Evolutionary conservation across 805 yeast species (phyloP), one percentile per base, ranked within the genome.

Genomic region (Spathaspora boniae): DNA sequence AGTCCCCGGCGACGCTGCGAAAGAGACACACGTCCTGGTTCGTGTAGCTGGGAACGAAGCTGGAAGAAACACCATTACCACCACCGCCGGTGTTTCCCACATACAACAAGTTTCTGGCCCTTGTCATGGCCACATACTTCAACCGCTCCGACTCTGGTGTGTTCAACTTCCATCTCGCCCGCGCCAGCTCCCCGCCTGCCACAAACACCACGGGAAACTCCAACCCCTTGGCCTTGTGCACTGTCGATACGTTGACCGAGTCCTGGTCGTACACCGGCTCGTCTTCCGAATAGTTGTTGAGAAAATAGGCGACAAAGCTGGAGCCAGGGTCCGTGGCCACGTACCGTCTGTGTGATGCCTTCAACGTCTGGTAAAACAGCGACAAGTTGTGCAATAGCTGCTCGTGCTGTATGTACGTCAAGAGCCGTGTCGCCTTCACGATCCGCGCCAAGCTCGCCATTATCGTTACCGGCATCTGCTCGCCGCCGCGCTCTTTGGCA

Each of bases 151-250:
- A 33, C 9, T 16, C 27, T 9, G 25, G 25, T 22, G 11, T 12
- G 11, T 22, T 12, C 25, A 11, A 22, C 11, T 22, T 22, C 25
- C 11, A 22, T 11, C 11, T 11, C 12, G 25, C 11, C 25, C 11
- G 25, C 11, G 11, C 11, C 12, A 11, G 25, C 25, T 11, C 12
- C 11, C 12, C 12, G 12, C 55, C 56, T 4, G 46, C 35, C 4
- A 81, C 45, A 53, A 82, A 82, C 1, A 80, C 86, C 9, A 81
- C 64, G 0, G 88, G 87, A 46, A 77, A 82, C 42, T 83, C 88
- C 4, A 82, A 53, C 0, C 93, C 91, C 46, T 84, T 84, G 1
- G 89, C 78, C 0, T 85, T 68, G 53, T 84, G 91, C 2, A 84
- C 73, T 0, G 91, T 84, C 0, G 87, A 77, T 1, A 82, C 45